Base-by-base conservation (phyloP, 768 basidiomycete species). In the Myochromella boudieri region DNA sequence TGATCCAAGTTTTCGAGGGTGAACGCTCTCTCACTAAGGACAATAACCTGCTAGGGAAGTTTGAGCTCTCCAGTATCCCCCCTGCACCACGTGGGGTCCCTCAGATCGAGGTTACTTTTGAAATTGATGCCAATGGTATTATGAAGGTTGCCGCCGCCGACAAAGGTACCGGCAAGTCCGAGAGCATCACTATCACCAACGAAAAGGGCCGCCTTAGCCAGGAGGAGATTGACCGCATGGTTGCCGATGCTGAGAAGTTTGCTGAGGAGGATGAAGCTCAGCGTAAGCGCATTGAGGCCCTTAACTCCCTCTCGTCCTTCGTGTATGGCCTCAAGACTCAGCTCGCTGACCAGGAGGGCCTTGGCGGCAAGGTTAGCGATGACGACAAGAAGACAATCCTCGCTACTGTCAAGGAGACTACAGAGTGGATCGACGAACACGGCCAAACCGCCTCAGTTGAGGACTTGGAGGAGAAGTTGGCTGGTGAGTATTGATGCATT, bases 1-100 rank as follows among this genome's bases (percentile, higher is more conserved):
- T 97, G 38, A 95, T 98, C 69, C 95, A 98, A 70, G 95, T 98
- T 54, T 97, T 76, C 67, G 95, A 97, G 78, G 95, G 95, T 68
- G 95, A 97, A 74, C 93, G 95, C 64, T 84, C 92, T 37, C 74
- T 97, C 60, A 97, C 95, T 55, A 95, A 95, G 83, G 95, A 97
- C 74, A 97, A 97, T 82, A 95, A 97, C 75, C 85, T 87, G 40
- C 87, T 98, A 57, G 95, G 95, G 72, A 94, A 94, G 68, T 97
- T 97, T 67, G 94, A 97, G 70, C 84, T 97, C 29, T 87, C 82
- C 36, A 64, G 90, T 49, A 97, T 98, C 51, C 94, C 95, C 25
- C 93, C 95, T 31, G 89, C 95, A 1, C 95, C 95, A 56, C 91
- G 95, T 53, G 95, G 95, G 65, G 91, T 94, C 42, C 95, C 95